phyloP scores from a whole-genome alignment of 192 early-diverging fungal species.

The Coemansia sp. region DNA sequence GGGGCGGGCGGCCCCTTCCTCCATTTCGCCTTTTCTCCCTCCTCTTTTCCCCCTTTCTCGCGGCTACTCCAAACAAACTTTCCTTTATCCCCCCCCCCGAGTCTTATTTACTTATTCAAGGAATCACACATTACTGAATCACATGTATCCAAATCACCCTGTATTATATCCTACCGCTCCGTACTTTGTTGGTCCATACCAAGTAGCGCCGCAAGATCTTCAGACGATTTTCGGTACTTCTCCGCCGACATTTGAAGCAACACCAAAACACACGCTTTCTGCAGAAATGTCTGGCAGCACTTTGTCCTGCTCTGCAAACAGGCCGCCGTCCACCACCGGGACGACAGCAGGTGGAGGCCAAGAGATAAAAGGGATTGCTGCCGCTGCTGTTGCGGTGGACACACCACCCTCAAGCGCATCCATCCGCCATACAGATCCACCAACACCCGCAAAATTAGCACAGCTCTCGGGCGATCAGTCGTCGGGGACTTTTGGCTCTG shows the following conservation, averaged over 20 bases:
- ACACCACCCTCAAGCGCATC: neutral
- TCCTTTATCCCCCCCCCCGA: neutral
- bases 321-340: constrained; percentile 5
- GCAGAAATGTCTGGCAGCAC: constrained; percentile 17
- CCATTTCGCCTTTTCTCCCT: neutral
- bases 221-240: neutral
- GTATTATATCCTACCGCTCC: constrained; percentile 1
- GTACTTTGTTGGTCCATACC: constrained; percentile 1
- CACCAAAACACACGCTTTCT: neutral
- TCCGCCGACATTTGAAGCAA: neutral
- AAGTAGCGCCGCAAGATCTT: constrained; percentile 10
- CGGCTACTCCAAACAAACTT: neutral
- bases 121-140: neutral
- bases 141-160: constrained; percentile 5
- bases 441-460: neutral
- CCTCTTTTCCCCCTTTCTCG: neutral
- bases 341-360: neutral
- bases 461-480: neutral
- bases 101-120: neutral
- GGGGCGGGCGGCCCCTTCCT: neutral
- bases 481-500: constrained; percentile 3
- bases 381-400: neutral
- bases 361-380: constrained; percentile 8
- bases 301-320: constrained; percentile 5
- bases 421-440: neutral